Evolutionary conservation across 305 asterid species (phyloP).

Genomic region (Solanum hybrid): DNA sequence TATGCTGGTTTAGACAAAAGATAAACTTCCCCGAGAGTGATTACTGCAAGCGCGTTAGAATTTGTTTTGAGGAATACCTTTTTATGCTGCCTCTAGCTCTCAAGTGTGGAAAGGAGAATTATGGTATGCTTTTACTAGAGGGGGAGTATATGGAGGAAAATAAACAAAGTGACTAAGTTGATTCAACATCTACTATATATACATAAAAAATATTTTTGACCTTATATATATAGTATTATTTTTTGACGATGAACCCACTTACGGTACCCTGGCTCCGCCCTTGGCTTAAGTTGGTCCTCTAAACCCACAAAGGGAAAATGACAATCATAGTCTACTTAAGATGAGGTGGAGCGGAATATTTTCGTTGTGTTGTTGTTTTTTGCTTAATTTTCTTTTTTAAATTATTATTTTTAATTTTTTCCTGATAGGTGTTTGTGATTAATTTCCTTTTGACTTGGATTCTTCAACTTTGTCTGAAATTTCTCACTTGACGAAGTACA

Average conservation of each 20-base stretch:
- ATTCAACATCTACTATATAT: neutral
- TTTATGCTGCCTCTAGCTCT: neutral
- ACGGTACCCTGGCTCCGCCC: neutral
- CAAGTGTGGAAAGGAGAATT: neutral
- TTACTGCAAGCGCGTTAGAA: neutral
- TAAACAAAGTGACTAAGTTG: neutral
- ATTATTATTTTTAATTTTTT: neutral
- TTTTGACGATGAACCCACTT: neutral
- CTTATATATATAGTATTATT: neutral
- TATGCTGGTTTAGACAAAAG: neutral
- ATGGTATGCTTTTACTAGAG: neutral
- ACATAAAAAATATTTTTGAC: neutral
- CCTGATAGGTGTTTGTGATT: neutral
- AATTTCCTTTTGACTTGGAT: neutral
- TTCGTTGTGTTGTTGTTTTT: neutral
- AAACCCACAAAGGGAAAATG: neutral
- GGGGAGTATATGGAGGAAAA: neutral
- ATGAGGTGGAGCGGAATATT: neutral
- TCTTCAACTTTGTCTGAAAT: neutral
- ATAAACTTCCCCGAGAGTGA: neutral
- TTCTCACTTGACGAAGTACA: slow-evolving; percentile 22
- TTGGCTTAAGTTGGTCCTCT: neutral
- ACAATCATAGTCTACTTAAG: neutral
- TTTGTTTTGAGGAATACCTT: neutral
- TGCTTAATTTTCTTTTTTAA: neutral